A percentile compares a stretch with the other conserved stretches of the same genome.
These are phyloP conservation scores for Hericium coralloides DNA, from an alignment of 768 basidiomycete species.

Conservation along the genomic window DNA sequence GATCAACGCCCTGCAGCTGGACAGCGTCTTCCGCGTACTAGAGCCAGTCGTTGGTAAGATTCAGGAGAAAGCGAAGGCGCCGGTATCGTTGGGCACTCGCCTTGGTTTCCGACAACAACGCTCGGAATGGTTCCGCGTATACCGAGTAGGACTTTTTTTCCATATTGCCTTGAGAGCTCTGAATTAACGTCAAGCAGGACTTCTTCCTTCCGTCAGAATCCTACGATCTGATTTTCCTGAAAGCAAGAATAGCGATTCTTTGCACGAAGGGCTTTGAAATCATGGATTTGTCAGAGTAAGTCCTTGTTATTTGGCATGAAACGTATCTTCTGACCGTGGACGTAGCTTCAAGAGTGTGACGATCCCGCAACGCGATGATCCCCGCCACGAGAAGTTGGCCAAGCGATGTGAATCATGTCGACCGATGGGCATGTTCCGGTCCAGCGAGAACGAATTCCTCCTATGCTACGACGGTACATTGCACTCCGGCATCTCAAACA, in stretches of 20 bases:
- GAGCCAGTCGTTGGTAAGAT: conserved; percentile 92
- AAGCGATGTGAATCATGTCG: conserved; percentile 75
- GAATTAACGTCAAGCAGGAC: conserved; percentile 34
- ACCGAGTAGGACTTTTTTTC: conserved; percentile 40
- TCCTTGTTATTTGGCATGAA: background rate
- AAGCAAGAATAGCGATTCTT: conserved; percentile 87
- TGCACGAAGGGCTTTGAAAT: conserved; percentile 96
- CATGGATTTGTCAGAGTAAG: conserved; percentile 91
- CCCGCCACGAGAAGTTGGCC: conserved; percentile 54
- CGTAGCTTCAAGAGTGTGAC: conserved; percentile 79
- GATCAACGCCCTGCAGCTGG: conserved; percentile 34
- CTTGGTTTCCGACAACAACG: conserved; percentile 71
- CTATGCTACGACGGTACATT: conserved; percentile 78
- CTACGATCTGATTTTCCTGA: conserved; percentile 85
- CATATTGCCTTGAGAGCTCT: background rate
- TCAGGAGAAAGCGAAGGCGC: conserved; percentile 64
- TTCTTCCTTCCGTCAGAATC: conserved; percentile 92
- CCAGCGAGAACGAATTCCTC: conserved; percentile 80
- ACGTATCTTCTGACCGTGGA: conserved; percentile 1
- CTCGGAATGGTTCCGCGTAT: conserved; percentile 92
- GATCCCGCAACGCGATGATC: conserved; percentile 76
- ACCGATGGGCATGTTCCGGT: conserved; percentile 86
- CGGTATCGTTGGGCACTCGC: conserved; percentile 61
- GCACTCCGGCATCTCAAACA: background rate
- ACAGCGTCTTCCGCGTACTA: conserved; percentile 94